phyloP scores from a whole-genome alignment of 169 alveolate species.

The Cyclospora cayetanensis region DNA sequence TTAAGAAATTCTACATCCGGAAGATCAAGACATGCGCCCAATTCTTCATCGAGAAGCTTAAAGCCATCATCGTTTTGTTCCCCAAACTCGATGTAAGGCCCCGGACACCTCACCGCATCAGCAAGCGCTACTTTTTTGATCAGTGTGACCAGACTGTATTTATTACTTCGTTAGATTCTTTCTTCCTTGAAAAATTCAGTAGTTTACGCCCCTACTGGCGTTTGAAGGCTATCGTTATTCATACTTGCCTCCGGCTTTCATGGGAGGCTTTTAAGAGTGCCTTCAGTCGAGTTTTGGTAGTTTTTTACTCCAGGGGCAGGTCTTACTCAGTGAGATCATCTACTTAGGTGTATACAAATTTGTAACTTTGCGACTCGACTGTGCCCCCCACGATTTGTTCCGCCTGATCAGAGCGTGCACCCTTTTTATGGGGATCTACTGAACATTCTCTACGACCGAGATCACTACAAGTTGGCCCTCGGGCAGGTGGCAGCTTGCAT shows the following conservation, averaged over 20 bases:
- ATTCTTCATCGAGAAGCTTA: constrained; percentile 94
- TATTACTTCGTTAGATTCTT: too few relatives aligned
- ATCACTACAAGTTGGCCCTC: constrained; percentile 98
- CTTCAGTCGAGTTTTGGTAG: not conserved
- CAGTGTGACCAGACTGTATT: too few relatives aligned
- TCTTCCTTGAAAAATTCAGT: too few relatives aligned
- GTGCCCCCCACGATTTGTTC: too few relatives aligned
- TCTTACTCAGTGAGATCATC: not conserved
- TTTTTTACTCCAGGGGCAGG: not conserved
- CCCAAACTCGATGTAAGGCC: constrained; percentile 96
- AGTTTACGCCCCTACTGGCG: too few relatives aligned
- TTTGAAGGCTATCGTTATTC: too few relatives aligned
- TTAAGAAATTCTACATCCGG: constrained; percentile 98
- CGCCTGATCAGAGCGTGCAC: constrained; percentile 97
- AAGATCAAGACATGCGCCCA: constrained; percentile 98
- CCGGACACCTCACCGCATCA: too few relatives aligned
- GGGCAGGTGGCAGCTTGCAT: constrained; percentile 97
- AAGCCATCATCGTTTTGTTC: constrained; percentile 92
- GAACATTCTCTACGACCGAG: constrained; percentile 98
- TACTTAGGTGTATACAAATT: not conserved
- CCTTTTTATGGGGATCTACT: constrained; percentile 99
- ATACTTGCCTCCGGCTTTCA: too few relatives aligned
- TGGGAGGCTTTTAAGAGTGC: too few relatives aligned
- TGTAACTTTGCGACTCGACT: not conserved
- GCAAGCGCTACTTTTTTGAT: too few relatives aligned